Percentiles rank a stretch among this genome's conserved stretches.
These are phyloP conservation scores for Lupinus albus DNA, from an alignment of 306 rosid species.

Conservation along the genomic window DNA sequence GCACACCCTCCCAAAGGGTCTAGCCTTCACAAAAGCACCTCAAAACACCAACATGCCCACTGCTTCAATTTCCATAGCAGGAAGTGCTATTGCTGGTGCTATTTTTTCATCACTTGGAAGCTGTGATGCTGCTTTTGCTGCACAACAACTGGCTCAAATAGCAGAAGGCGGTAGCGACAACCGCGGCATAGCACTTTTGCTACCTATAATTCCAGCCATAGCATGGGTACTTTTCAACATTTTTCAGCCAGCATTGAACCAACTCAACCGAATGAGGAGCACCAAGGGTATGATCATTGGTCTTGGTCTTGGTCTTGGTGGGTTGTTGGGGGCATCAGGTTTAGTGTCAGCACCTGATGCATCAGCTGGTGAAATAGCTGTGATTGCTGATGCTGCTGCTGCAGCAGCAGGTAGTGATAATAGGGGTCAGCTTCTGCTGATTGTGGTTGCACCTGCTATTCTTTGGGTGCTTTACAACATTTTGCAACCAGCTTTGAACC, in stretches of 20 bases:
- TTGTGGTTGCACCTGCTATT: conserved; percentile 84
- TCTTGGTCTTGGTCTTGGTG: conserved; percentile 71
- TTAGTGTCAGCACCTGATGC: conserved; percentile 53
- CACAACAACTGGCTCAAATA: conserved; percentile 70
- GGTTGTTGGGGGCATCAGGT: conserved; percentile 58
- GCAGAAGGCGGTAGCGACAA: conserved; percentile 68
- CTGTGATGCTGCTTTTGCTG: conserved; percentile 72
- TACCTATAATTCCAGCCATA: conserved; percentile 77
- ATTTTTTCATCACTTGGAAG: conserved; percentile 62
- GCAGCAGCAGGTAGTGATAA: conserved; percentile 45
- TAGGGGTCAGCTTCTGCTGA: conserved; percentile 75
- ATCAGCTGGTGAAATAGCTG: conserved; percentile 58
- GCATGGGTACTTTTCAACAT: conserved; percentile 95
- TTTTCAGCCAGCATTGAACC: conserved; percentile 86
- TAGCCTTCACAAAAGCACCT: conserved; percentile 37
- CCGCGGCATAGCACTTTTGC: conserved; percentile 74
- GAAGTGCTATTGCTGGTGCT: conserved; percentile 82
- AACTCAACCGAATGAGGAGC: conserved; percentile 70
- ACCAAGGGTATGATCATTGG: conserved; percentile 62
- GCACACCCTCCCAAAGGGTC: conserved; percentile 64
- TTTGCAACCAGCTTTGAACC: conserved; percentile 92
- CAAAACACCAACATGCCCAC: conserved; percentile 23
- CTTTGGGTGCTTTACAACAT: conserved; percentile 84
- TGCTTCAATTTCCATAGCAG: conserved; percentile 49
- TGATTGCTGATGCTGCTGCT: conserved; percentile 59